A percentile compares a stretch with the other conserved stretches of the same genome.
These are phyloP conservation scores for Cylindrotheca fusiformis DNA, from an alignment of 108 stramenopile species.

Conservation along the genomic window DNA sequence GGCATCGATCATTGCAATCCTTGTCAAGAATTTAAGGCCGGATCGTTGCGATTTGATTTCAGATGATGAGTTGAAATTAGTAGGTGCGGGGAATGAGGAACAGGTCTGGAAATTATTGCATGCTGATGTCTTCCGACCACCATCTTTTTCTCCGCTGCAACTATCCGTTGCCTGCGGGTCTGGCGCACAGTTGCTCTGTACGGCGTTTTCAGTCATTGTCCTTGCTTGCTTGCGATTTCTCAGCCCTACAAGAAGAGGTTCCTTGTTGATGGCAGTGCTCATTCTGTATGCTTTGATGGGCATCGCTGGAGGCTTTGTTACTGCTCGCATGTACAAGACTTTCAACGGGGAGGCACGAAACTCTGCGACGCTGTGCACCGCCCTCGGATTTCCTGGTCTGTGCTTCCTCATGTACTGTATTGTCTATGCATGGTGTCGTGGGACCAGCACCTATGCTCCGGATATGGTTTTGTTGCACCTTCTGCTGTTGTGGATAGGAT, in stretches of 20 bases:
- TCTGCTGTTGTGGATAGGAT: constrained; percentile 82
- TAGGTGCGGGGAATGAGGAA: constrained; percentile 85
- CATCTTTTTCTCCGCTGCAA: constrained; percentile 82
- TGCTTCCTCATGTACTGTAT: constrained; percentile 75
- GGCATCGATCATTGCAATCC: constrained; percentile 16
- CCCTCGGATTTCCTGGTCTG: constrained; percentile 77
- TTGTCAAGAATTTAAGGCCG: constrained; percentile 38
- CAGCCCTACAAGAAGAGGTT: constrained; percentile 86
- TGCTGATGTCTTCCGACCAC: no score
- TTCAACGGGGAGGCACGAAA: constrained; percentile 88
- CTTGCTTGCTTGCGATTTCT: constrained; percentile 90
- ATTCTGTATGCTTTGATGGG: constrained; percentile 91
- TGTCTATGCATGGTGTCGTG: constrained; percentile 62
- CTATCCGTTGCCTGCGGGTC: constrained; percentile 81
- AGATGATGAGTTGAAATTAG: constrained; percentile 77
- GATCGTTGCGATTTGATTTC: constrained; percentile 61
- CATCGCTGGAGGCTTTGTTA: constrained; percentile 75
- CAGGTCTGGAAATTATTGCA: constrained; percentile 91
- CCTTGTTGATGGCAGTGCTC: constrained; percentile 84
- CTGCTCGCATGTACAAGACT: constrained; percentile 92
- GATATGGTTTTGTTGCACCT: constrained; percentile 72
- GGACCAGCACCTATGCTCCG: constrained; percentile 77
- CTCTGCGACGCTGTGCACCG: constrained; percentile 73
- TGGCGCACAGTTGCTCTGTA: constrained; percentile 77
- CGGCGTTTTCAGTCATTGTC: constrained; percentile 65